Evolutionary conservation across 306 rosid genomes (phyloP).

Genomic region (Casuarina glauca): DNA sequence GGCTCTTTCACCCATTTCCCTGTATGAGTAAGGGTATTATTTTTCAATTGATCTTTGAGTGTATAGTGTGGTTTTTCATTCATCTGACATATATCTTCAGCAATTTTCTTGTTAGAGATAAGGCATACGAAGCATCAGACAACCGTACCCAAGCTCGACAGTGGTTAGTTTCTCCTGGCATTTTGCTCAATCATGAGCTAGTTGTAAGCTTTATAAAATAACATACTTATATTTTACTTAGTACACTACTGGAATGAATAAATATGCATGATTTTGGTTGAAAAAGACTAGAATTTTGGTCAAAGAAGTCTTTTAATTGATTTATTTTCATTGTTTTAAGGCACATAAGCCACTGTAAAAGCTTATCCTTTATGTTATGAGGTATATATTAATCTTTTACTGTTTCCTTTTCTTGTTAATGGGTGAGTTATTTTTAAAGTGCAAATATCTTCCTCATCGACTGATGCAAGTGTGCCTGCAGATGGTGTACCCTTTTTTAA

Average conservation of each 20-base stretch:
- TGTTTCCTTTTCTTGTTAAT: conserved; percentile 16
- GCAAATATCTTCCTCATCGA: conserved; percentile 4
- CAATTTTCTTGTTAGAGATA: conserved; percentile 87
- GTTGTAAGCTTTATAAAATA: conserved; percentile 2
- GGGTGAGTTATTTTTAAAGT: background rate
- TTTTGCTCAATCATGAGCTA: background rate
- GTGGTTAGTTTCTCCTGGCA: conserved; percentile 53
- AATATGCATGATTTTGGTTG: conserved; percentile 5
- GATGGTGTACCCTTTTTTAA: background rate
- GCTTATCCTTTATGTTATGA: conserved; percentile 97
- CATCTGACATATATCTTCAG: conserved; percentile 75
- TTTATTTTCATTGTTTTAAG: conserved; percentile 42
- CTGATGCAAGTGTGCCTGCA: background rate
- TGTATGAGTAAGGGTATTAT: background rate
- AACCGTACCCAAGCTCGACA: conserved; percentile 86
- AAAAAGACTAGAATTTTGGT: conserved; percentile 5
- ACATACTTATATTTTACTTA: background rate
- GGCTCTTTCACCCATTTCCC: conserved; percentile 6
- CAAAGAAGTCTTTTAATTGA: conserved; percentile 22
- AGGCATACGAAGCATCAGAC: conserved; percentile 89
- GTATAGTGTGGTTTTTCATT: conserved; percentile 20
- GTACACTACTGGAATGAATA: conserved; percentile 11
- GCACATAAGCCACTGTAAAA: conserved; percentile 90
- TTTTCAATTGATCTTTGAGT: background rate
- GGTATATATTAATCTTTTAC: conserved; percentile 47